Conservation (phyloP, 192 early-diverging fungal species). For the Entomortierella chlamydospora region DNA sequence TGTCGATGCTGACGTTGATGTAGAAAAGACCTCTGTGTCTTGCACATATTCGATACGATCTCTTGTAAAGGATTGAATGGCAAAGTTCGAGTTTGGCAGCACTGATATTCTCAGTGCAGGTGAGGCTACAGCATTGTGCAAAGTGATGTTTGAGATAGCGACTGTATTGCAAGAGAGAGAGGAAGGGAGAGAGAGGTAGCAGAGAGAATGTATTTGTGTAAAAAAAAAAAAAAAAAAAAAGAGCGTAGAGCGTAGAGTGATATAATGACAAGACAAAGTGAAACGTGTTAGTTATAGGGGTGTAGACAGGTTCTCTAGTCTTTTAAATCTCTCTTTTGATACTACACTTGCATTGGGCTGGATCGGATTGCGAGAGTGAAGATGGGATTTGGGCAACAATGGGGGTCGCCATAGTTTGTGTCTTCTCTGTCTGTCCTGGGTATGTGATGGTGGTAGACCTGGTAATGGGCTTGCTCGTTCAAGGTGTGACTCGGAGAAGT, state of each 20-base stretch:
- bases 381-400: constrained; percentile 29
- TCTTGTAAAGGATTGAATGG: constrained; percentile 26
- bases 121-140: constrained; percentile 42
- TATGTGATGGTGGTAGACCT: neutral
- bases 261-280: neutral
- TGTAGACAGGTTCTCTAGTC: neutral
- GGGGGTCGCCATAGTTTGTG: constrained; percentile 5
- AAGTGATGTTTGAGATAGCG: constrained; percentile 26
- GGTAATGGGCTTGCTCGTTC: neutral
- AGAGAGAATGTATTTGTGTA: neutral
- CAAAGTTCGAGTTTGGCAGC: constrained; percentile 11
- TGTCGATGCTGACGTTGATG: neutral
- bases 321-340: neutral
- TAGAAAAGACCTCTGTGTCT: constrained; percentile 2
- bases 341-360: constrained; percentile 39
- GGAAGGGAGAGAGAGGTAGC: neutral
- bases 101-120: constrained; percentile 30
- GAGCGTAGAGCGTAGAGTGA: neutral
- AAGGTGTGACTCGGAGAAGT: neutral
- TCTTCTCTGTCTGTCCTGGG: neutral
- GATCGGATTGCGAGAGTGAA: constrained; percentile 22
- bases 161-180: constrained; percentile 15
- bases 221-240: neutral
- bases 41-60: constrained; percentile 42
- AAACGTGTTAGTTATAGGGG: constrained; percentile 1